Conservation (phyloP, 2,329 filamentous ascomycete species). For the Lasiodiplodia citricola region DNA sequence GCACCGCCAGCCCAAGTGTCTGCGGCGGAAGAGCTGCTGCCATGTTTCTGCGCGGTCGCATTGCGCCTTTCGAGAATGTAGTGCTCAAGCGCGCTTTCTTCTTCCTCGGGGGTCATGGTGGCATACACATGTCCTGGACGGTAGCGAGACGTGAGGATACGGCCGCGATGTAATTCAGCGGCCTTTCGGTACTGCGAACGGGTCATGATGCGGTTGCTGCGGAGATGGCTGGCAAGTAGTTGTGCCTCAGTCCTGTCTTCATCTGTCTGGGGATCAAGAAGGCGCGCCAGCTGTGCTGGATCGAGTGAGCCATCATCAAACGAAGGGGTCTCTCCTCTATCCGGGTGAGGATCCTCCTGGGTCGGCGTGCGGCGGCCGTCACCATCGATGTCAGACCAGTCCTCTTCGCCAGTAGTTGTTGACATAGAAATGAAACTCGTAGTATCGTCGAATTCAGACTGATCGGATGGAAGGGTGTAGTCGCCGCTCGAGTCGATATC, state of each 20-base stretch:
- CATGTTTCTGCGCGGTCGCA: conserved; percentile 39
- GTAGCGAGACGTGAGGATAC: conserved; percentile 62
- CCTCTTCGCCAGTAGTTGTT: conserved; percentile 51
- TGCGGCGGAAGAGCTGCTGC: conserved; percentile 36
- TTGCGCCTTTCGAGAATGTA: conserved; percentile 62
- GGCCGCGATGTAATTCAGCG: conserved; percentile 71
- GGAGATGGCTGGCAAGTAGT: conserved; percentile 79
- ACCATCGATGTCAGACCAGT: conserved; percentile 52
- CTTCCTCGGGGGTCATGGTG: conserved; percentile 55
- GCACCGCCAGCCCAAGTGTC: conserved; percentile 70
- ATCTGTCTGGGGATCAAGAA: conserved; percentile 78
- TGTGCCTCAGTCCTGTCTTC: conserved; percentile 83
- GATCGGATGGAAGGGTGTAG: conserved; percentile 63
- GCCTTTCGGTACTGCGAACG: conserved; percentile 75
- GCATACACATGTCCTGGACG: conserved; percentile 37
- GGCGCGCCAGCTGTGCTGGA: conserved; percentile 72
- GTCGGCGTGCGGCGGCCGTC: conserved; percentile 74
- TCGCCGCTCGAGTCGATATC: conserved; percentile 80
- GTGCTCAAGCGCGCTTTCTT: conserved; percentile 63
- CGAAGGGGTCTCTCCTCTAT: conserved; percentile 59
- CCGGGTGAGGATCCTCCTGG: conserved; percentile 61
- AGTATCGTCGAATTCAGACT: conserved; percentile 67
- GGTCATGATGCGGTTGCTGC: conserved; percentile 75
- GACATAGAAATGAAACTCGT: conserved; percentile 80
- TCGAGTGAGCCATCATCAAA: conserved; percentile 67